Evolutionary conservation across 345 rosid species (phyloP), one percentile per base, ranked within the genome.

Genomic region (Camelina hispida): DNA sequence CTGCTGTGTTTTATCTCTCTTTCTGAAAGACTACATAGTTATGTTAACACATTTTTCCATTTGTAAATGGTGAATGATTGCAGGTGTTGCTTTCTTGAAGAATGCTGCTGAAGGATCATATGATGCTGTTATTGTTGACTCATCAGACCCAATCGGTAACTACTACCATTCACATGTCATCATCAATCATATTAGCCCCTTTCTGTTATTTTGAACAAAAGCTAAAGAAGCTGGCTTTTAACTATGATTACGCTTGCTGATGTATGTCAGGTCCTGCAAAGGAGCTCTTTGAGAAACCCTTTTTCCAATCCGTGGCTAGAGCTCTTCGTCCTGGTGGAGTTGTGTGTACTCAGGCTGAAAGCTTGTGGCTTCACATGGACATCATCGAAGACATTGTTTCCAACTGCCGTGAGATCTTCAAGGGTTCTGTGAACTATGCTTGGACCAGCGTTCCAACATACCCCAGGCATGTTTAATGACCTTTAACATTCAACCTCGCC

Each of bases 391-490:
- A 87, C 77, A 87, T 94, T 70, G 91, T 91, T 32, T 68, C 86
- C 38, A 88, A 89, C 7, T 87, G 86, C 71, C 85, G 64, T 52
- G 78, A 58, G 28, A 78, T 84, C 66, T 89, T 89, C 71, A 76
- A 73, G 81, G 94, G 94, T 42, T 87, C 91, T 48, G 80, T 79
- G 61, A 78, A 77, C 75, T 89, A 89, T 64, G 98, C 98, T 6
- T 94, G 98, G 94, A 81, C 91, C 14, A 51, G 61, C 11, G 89
- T 87, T 62, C 94, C 91, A 6, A 76, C 91, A 5, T 85, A 87
- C 80, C 89, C 89, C 5, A 89, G 89, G 91, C 80, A 67, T 50
- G 74, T 57, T 34, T 54, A 9, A 5, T 57, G 9, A 72, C 47
- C 66, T 3, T 3, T 23, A 50, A 38, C 53, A 53, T 22, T 16